Evolutionary conservation across 2,329 filamentous ascomycete species (phyloP).

Genomic region (Alternaria alternata): DNA sequence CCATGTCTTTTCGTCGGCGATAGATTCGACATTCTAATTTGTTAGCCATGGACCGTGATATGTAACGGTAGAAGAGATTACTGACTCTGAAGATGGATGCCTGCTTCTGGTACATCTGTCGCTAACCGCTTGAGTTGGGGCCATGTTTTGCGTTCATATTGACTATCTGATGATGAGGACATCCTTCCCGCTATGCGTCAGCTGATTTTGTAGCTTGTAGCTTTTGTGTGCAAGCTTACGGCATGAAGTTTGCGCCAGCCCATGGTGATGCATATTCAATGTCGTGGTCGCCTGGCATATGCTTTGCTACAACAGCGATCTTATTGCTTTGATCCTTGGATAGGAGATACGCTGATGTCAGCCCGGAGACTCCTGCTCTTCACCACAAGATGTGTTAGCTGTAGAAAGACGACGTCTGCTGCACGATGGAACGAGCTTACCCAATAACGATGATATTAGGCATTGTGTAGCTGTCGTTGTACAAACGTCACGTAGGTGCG

Average conservation of each 20-base stretch:
- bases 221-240: conserved; percentile 9
- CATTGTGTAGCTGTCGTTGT: background rate
- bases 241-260: conserved; percentile 74
- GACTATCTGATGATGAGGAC: conserved; percentile 5
- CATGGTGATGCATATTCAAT: conserved; percentile 92
- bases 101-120: conserved; percentile 74
- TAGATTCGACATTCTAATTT: conserved; percentile 1
- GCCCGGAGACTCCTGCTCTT: conserved; percentile 70
- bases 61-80: conserved; percentile 44
- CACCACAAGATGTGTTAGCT: background rate
- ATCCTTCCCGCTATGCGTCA: conserved; percentile 3
- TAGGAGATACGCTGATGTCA: conserved; percentile 69
- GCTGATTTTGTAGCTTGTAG: background rate
- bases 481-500: background rate
- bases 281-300: conserved; percentile 93
- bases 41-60: background rate
- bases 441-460: conserved; percentile 56
- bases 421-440: conserved; percentile 36
- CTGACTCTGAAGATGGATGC: conserved; percentile 73
- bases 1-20: conserved; percentile 5
- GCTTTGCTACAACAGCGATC: conserved; percentile 71
- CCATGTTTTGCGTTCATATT: conserved; percentile 45
- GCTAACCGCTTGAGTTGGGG: conserved; percentile 51
- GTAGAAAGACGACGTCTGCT: background rate
- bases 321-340: conserved; percentile 44